Base-by-base conservation (phyloP, 768 basidiomycete genomes). In the Rhodocollybia butyracea region DNA sequence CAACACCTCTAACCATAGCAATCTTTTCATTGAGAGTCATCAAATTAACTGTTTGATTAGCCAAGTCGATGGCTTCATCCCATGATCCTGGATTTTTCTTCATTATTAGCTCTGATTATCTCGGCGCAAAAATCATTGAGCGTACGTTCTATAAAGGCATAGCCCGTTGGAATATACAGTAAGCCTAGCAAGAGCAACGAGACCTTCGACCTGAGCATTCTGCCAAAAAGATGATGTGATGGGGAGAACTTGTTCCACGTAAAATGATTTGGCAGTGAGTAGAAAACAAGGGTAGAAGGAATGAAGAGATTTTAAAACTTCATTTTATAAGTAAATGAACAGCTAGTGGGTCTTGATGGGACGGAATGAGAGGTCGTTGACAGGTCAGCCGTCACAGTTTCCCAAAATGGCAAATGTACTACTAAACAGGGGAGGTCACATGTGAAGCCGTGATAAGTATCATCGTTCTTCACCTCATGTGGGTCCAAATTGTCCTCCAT, bases 1-100 rank as follows among this genome's bases (percentile, higher is more conserved):
- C 78, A 3, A 76, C 77, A 27, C 78, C 78, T 11, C 63, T 72
- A 40, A 79, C 68, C 43, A 80, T 67, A 1, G 75, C 77, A 3
- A 79, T 62, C 60, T 79, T 80, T 66, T 79, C 77, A 51, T 72
- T 71, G 12, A 75, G 32, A 10, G 76, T 79, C 73, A 79, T 73
- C 43, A 72, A 67, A 3, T 63, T 67, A 31, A 73, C 66, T 3
- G 63, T 68, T 6, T 61, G 63, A 43, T 69, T 73, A 4, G 77
- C 75, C 5, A 78, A 66, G 5, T 62, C 62, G 42, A 70, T 72
- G 11, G 77, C 68, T 22, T 77, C 77, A 34, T 72, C 71, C 78
- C 78, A 80, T 48, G 77, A 68, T 10, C 77, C 78, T 80, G 58
- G 24, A 36, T 36, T 15, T 13, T 30, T 15, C n/a, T 31, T 10